Base-by-base conservation (phyloP, 495 filamentous ascomycete species). In the Penicillium tannophilum region DNA sequence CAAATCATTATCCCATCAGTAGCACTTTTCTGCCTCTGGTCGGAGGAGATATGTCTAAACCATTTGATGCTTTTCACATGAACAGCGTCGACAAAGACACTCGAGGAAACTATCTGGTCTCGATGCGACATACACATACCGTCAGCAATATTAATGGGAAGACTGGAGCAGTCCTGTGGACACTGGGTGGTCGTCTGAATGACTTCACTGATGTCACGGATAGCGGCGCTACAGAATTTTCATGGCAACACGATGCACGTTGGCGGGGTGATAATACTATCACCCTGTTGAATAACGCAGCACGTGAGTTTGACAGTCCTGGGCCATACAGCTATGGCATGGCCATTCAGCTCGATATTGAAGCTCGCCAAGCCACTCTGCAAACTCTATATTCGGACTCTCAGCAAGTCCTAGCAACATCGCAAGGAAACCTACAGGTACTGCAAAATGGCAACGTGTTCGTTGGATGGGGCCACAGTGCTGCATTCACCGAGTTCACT, bases 381-480 rank as follows among this genome's bases (percentile, higher is more conserved):
- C 39, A 45, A n/a, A 59, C 54, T 1, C 61, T 55, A 6, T 77
- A 70, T 49, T 44, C 60, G 11, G 71, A 75, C 41, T 68, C 70
- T 2, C 65, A 77, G 10, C 59, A 63, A 4, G 33, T 73, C 20
- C 64, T 77, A 39, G 74, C 79, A 6, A 78, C 76, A 6, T 84
- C 81, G 3, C 84, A 87, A 61, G 85, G 85, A 4, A 84, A 82
- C 55, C 64, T 83, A 19, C 86, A 87, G 61, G 52, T 83, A 2
- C 71, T 87, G 0, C 58, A 63, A 12, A 78, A 73, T 49, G 83
- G 81, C 2, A 82, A 85, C 33, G 72, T 78, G 6, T 65, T 86
- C 10, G 75, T 86, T n/a, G 82, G 81, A 48, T 87, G 83, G 83
- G 84, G 84, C 9, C 80, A 81, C 42, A 75, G 76, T 41, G 78